Evolutionary conservation across 2,329 filamentous ascomycete species (phyloP), one percentile per base, ranked within the genome.

Genomic region (Aspergillus aculeatus): DNA sequence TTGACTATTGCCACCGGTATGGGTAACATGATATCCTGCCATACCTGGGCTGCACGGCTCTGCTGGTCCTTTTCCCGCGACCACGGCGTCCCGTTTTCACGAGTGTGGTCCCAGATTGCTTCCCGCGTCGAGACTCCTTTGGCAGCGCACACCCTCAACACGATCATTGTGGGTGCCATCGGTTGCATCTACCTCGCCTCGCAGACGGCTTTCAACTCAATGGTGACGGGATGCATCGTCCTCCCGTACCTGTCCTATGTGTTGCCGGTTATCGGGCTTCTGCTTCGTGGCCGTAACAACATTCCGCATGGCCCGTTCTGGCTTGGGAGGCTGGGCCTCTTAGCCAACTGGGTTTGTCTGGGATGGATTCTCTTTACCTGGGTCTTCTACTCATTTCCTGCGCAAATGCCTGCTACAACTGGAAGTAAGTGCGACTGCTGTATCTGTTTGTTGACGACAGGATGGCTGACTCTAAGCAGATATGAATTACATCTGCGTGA

Each of bases 51-150:
- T 64, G 78, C 76, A 19, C 73, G 81, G 0, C 71, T 82, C 10
- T 80, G 78, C 60, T 84, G 81, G 81, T 81, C 79, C 19, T 83
- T 84, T 64, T 81, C 82, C 10, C 75, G 82, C 4, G 82, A 84
- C 64, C 68, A 74, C 14, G 82, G 81, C 2, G 60, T 84, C 1
- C 81, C 82, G 0, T 77, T 74, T n/a, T 74, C 77, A 21, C 50
- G 62, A 19, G 77, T 75, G 60, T 70, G 83, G 11, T 69, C 73
- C 10, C 69, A 73, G 11, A 77, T 83, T 5, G 66, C 80, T 57
- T 67, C 68, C 2, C 70, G 57, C 14, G 68, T 80, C 3, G 77
- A 79, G 57, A 79, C 83, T 0, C 81, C 81, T 0, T 59, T 83
- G 1, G 68, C 75, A 35, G 80, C 80, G 26, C 78, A 82, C 56